Conservation (phyloP, 2,329 filamentous ascomycete genomes). For the Hymenoscyphus infarciens region DNA sequence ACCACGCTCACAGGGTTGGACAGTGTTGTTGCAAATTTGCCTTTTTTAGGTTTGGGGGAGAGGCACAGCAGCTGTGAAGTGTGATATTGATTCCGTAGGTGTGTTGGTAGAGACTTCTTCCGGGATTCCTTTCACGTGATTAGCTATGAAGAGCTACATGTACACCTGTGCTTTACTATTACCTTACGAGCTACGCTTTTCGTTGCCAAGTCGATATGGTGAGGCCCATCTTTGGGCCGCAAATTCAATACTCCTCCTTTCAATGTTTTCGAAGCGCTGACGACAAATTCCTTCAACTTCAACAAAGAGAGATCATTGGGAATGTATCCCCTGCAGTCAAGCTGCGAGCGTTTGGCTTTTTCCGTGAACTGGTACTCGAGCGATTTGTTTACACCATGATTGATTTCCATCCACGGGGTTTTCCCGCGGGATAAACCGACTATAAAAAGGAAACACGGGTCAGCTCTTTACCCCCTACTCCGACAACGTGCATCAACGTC, state of each 20-base stretch:
- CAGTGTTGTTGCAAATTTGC: not conserved
- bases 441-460: not conserved
- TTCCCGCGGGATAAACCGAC: not conserved
- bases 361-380: not conserved
- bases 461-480: not conserved
- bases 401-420: not conserved
- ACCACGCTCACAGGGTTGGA: not conserved
- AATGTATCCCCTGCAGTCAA: not conserved
- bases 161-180: no score
- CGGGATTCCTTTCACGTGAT: no score
- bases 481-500: constrained; percentile 2
- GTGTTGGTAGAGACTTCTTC: no score
- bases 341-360: not conserved
- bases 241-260: not conserved
- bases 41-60: not conserved
- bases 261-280: not conserved
- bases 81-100: no score
- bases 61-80: no score
- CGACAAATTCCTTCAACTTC: not conserved
- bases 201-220: no score
- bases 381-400: not conserved
- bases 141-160: no score
- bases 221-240: not conserved
- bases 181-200: no score
- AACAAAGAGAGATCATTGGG: not conserved